phyloP scores from a whole-genome alignment of 495 filamentous ascomycete species.

The Apiosordaria backusii region DNA sequence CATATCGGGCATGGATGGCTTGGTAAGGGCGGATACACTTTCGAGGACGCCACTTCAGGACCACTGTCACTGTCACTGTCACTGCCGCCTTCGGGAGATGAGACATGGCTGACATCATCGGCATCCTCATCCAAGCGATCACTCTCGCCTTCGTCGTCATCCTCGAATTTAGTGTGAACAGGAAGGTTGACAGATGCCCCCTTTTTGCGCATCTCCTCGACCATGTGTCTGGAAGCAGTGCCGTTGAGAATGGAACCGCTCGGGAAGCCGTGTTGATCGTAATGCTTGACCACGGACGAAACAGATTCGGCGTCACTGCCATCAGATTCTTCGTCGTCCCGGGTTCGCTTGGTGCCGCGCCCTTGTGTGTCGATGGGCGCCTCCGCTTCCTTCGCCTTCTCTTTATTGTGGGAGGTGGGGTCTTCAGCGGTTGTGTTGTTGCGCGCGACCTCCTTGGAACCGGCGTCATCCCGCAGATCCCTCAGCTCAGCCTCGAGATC shows the following conservation, averaged over 20 bases:
- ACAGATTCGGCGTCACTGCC: slow-evolving; percentile 33
- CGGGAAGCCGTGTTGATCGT: slow-evolving; percentile 49
- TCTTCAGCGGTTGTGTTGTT: neutral
- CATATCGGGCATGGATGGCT: neutral
- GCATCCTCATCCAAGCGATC: neutral
- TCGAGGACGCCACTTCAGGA: slow-evolving; percentile 22
- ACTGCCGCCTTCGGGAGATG: neutral
- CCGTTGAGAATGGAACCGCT: slow-evolving; percentile 47
- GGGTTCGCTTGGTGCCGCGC: neutral
- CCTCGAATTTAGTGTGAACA: slow-evolving; percentile 29
- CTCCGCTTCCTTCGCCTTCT: neutral
- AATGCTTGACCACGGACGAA: slow-evolving; percentile 35
- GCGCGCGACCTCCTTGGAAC: neutral
- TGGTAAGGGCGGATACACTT: neutral
- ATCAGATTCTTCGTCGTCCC: slow-evolving; percentile 18
- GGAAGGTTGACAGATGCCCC: slow-evolving; percentile 31
- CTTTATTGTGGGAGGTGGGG: neutral
- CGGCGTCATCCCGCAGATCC: slow-evolving; percentile 20
- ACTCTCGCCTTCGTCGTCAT: neutral
- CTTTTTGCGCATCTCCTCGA: slow-evolving; percentile 25
- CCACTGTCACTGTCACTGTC: slow-evolving; percentile 21
- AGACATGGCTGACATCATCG: slow-evolving; percentile 2
- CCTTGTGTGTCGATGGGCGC: neutral
- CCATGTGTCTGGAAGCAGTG: slow-evolving; percentile 39
- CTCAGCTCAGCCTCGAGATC: slow-evolving; percentile 25